Conservation (phyloP, 2,329 filamentous ascomycete species). For the Pseudocercospora pini-densiflorae region DNA sequence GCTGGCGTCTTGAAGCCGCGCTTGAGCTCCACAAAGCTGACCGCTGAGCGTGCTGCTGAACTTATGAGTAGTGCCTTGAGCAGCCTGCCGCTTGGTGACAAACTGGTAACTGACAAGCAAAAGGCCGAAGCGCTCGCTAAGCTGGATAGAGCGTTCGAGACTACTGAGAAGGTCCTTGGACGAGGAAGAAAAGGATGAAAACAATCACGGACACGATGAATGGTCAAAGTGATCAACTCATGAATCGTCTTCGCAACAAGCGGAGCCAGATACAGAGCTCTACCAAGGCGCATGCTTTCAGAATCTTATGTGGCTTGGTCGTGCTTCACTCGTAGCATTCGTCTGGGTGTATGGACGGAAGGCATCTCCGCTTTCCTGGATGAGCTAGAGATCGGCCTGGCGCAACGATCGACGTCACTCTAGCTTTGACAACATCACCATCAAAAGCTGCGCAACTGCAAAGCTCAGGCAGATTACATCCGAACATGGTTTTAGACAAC, state of each 20-base stretch:
- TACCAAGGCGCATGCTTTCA: background rate
- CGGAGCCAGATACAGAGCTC: no score
- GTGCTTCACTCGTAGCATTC: background rate
- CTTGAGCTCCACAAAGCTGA: slow-evolving; percentile 35
- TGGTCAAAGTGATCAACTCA: background rate
- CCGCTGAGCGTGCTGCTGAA: slow-evolving; percentile 50
- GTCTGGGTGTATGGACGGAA: background rate
- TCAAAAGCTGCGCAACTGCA: background rate
- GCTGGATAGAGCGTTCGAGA: slow-evolving; percentile 46
- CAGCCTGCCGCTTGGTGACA: slow-evolving; percentile 48
- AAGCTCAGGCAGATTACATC: background rate
- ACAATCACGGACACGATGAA: background rate
- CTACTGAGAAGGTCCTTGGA: slow-evolving; percentile 32
- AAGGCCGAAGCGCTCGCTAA: slow-evolving; percentile 51
- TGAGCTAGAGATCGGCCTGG: background rate
- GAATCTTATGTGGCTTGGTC: background rate
- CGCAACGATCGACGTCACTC: background rate
- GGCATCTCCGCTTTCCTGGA: background rate
- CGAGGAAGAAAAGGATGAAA: slow-evolving; percentile 20
- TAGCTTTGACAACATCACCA: background rate
- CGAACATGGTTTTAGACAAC: background rate
- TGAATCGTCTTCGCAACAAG: no score
- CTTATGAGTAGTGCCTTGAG: slow-evolving; percentile 54
- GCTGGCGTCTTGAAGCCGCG: slow-evolving; percentile 28
- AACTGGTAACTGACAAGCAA: slow-evolving; percentile 45